Conservation (phyloP, 2,329 filamentous ascomycete genomes). For the Pochonia chlamydosporia region DNA sequence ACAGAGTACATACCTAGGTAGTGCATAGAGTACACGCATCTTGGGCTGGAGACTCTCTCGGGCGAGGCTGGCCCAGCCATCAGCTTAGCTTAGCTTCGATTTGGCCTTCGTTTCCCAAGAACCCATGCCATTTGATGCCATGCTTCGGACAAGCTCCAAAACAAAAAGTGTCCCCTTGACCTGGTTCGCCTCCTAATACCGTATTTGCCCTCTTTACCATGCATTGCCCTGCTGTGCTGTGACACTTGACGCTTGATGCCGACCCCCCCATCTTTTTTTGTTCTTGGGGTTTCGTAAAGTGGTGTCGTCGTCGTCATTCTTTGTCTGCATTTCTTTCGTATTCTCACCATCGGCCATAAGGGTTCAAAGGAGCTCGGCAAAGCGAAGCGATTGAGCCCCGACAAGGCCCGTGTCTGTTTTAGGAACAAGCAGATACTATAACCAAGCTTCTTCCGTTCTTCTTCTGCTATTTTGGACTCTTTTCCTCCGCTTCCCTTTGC, state of each 20-base stretch:
- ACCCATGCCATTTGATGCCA: no score
- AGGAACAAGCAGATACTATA: background rate
- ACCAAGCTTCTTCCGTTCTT: background rate
- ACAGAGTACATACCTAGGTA: no score
- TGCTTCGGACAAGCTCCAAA: background rate
- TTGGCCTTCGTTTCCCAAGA: no score
- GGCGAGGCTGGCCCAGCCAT: background rate
- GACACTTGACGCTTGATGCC: conserved; percentile 1
- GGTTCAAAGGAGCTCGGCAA: background rate
- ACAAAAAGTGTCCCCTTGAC: background rate
- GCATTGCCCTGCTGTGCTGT: background rate
- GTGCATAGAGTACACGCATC: no score
- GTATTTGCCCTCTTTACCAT: conserved; percentile 6
- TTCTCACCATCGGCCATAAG: background rate
- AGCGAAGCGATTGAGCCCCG: background rate
- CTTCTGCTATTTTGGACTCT: background rate
- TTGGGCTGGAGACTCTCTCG: background rate
- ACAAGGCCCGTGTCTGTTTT: background rate
- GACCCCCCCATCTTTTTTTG: background rate
- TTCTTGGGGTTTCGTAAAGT: background rate
- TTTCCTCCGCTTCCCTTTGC: background rate
- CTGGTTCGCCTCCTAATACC: conserved; percentile 1
- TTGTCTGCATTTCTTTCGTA: background rate
- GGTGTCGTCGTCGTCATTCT: background rate
- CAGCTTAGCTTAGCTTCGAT: no score